Evolutionary conservation across 768 basidiomycete species (phyloP).

Genomic region (Mycena maculata): DNA sequence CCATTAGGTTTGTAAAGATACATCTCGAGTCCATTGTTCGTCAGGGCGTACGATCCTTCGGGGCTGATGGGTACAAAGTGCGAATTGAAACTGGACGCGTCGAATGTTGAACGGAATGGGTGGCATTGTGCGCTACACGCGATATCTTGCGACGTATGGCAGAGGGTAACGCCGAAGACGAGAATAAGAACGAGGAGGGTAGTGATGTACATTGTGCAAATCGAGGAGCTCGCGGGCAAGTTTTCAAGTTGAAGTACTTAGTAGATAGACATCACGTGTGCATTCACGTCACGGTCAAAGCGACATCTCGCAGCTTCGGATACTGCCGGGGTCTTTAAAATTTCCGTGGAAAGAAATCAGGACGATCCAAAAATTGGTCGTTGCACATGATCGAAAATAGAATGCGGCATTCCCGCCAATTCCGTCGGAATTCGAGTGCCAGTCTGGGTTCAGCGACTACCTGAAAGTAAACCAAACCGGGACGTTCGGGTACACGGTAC

Average conservation of each 20-base stretch:
- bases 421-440: too few relatives aligned
- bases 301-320: constrained; percentile 1
- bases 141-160: not conserved
- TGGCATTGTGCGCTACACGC: not conserved
- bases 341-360: too few relatives aligned
- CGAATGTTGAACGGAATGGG: constrained; percentile 10
- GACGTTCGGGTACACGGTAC: too few relatives aligned
- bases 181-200: not conserved
- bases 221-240: not conserved
- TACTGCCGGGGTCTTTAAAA: too few relatives aligned
- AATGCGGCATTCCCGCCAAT: too few relatives aligned
- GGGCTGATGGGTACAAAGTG: constrained; percentile 18
- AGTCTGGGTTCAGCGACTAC: too few relatives aligned
- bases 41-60: constrained; percentile 39
- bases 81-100: constrained; percentile 9
- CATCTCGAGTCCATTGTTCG: constrained; percentile 42
- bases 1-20: constrained; percentile 44
- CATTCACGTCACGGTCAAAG: constrained; percentile 19
- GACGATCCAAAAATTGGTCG: too few relatives aligned
- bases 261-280: too few relatives aligned
- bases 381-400: too few relatives aligned
- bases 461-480: too few relatives aligned
- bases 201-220: constrained; percentile 8
- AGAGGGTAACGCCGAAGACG: not conserved
- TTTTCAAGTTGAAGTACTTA: constrained; percentile 9